Base-by-base conservation (phyloP, 1,284 basidiomycete species). In the Ganoderma multipileum region DNA sequence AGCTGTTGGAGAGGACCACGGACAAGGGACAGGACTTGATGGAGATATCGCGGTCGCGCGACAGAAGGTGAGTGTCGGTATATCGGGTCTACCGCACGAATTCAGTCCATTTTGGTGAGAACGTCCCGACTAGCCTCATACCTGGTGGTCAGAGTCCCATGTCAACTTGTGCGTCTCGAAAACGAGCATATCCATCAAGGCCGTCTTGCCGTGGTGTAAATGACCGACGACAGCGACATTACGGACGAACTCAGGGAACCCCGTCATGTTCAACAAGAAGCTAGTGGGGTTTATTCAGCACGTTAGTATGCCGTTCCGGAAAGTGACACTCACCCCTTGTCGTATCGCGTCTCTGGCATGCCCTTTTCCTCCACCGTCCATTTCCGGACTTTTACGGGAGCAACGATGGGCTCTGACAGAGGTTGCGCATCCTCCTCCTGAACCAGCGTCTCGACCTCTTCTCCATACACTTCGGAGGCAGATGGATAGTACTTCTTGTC, bases 361-460 rank as follows among this genome's bases (percentile, higher is more conserved):
- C 92, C 93, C 82, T 95, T 96, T 83, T 97, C 96, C 79, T 96
- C 92, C 12, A 98, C 90, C 0, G 89, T 91, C 91, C 95, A 98
- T 85, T 91, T 95, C 70, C 96, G 88, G 66, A 94, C 90, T 83
- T 98, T 98, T 72, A 99, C 88, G 28, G 98, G 98, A 42, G 96
- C 96, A 71, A 99, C 87, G 73, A 99, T 97, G 44, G 98, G 98
- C 78, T 99, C 96, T 3, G 95, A 89, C 8, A 99, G 86, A 9
- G 95, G 96, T 80, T 99, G 98, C 3, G 95, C 90, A 78, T 99
- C 98, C 83, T 99, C 98, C 81, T 99, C 98, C 80, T 99, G 97
- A 1, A 99, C 98, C 76, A 99, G 83, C 1, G 97, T 94, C 83
- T 99, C 97, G 28, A 99, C 97, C 68, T 93, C 97, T 58, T 90